Conservation (phyloP, 2,329 filamentous ascomycete species). For the Aureobasidium sp. region DNA sequence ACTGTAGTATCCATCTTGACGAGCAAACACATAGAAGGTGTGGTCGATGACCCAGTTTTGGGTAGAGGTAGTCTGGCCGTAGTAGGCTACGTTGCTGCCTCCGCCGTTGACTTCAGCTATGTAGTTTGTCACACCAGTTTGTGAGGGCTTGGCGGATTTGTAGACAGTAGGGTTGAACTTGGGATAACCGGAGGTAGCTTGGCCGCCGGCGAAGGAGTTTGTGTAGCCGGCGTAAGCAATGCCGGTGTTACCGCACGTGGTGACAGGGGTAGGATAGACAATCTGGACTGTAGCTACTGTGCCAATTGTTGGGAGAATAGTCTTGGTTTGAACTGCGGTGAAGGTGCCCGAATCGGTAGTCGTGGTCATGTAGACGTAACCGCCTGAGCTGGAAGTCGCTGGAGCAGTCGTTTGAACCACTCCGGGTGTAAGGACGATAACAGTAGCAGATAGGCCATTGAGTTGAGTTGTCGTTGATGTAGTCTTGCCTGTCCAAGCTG, state of each 20-base stretch:
- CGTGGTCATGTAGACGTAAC: background rate
- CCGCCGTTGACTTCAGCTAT: constrained; percentile 13
- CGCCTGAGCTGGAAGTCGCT: background rate
- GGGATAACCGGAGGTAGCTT: constrained; percentile 12
- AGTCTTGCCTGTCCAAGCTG: constrained; percentile 13
- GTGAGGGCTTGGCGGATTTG: constrained; percentile 11
- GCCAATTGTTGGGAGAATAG: background rate
- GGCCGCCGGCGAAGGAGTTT: constrained; percentile 11
- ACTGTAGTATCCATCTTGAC: constrained; percentile 13
- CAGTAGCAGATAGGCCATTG: constrained; percentile 9
- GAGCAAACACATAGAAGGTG: constrained; percentile 14
- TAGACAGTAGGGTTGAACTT: constrained; percentile 11
- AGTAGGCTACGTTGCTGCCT: background rate
- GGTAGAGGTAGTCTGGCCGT: background rate
- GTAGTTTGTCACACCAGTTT: constrained; percentile 12
- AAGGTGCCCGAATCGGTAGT: constrained; percentile 8
- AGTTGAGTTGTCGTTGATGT: constrained; percentile 10
- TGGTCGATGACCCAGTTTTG: constrained; percentile 13
- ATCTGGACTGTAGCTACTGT: constrained; percentile 6
- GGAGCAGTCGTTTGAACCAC: background rate
- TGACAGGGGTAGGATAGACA: constrained; percentile 11
- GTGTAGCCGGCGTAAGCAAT: constrained; percentile 13
- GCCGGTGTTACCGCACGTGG: constrained; percentile 11
- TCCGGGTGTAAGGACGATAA: constrained; percentile 12
- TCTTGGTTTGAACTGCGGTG: constrained; percentile 10